Percentiles rank a stretch among this genome's conserved stretches.
Conservation (phyloP, 495 filamentous ascomycete genomes). For the Pseudevernia furfuracea region DNA sequence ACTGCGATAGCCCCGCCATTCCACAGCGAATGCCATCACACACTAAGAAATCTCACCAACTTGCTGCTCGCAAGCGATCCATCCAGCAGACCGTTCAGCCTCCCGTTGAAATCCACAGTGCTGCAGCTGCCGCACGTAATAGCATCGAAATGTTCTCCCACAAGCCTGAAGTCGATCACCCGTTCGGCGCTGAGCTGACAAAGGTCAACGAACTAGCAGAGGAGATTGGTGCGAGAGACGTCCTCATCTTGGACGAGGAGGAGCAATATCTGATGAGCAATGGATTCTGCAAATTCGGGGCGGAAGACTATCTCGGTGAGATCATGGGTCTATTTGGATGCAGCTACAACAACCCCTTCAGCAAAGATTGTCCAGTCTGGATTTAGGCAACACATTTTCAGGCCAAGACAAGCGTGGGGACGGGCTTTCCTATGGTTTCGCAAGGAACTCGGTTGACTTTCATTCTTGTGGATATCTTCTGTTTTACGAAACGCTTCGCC, state of each 20-base stretch:
- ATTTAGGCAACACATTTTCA: slow-evolving; percentile 29
- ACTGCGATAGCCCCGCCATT: slow-evolving; percentile 52
- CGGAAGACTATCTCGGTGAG: slow-evolving; percentile 77
- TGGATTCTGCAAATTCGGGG: slow-evolving; percentile 67
- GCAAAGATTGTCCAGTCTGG: slow-evolving; percentile 37
- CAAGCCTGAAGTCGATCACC: slow-evolving; percentile 34
- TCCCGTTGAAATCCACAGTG: slow-evolving; percentile 30
- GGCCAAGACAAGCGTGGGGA: slow-evolving; percentile 15
- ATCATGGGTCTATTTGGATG: slow-evolving; percentile 61
- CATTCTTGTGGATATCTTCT: slow-evolving; percentile 20
- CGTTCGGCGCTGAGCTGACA: slow-evolving; percentile 45
- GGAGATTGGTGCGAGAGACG: slow-evolving; percentile 61
- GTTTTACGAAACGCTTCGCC: slow-evolving; percentile 13
- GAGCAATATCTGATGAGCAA: slow-evolving; percentile 55
- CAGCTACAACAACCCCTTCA: slow-evolving; percentile 41
- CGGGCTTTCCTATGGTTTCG: slow-evolving; percentile 26
- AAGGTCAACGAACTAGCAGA: slow-evolving; percentile 66
- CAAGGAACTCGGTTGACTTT: background rate
- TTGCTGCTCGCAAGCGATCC: slow-evolving; percentile 55
- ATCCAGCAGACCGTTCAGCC: slow-evolving; percentile 43
- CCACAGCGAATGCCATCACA: slow-evolving; percentile 74
- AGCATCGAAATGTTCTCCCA: slow-evolving; percentile 39
- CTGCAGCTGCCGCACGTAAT: slow-evolving; percentile 34
- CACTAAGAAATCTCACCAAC: slow-evolving; percentile 70
- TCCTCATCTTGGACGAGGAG: slow-evolving; percentile 56